Evolutionary conservation across 2,329 filamentous ascomycete species (phyloP).

Genomic region (Aspergillus tamarii): DNA sequence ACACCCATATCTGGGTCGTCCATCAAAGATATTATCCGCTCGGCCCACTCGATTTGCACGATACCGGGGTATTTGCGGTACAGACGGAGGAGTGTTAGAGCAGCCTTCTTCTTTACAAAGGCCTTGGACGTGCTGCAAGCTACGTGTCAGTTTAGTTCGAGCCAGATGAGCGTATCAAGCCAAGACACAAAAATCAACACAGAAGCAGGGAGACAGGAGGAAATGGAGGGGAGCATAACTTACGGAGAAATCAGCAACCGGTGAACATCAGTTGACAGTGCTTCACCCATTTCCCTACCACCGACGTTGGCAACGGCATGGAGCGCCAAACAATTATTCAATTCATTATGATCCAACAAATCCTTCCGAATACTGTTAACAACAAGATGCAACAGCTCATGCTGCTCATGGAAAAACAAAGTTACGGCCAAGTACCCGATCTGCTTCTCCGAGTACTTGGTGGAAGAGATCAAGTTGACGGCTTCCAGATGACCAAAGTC

Average conservation of each 20-base stretch:
- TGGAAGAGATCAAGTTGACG: conserved; percentile 94
- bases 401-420: conserved; percentile 93
- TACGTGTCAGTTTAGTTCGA: conserved; percentile 40
- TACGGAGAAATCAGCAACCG: conserved; percentile 92
- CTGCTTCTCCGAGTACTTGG: conserved; percentile 98
- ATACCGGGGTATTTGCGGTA: conserved; percentile 95
- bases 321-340: conserved; percentile 94
- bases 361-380: conserved; percentile 99
- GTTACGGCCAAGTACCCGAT: conserved; percentile 98
- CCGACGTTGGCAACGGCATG: conserved; percentile 99
- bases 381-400: conserved; percentile 92
- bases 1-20: conserved; percentile 94
- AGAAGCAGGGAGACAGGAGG: neutral
- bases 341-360: conserved; percentile 88
- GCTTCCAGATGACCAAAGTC: conserved; percentile 98
- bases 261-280: conserved; percentile 88
- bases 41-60: conserved; percentile 94
- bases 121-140: conserved; percentile 76
- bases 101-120: conserved; percentile 99
- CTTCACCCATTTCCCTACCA: conserved; percentile 95
- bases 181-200: neutral
- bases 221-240: conserved; percentile 39
- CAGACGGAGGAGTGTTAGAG: conserved; percentile 84
- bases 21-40: conserved; percentile 98
- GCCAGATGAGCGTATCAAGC: neutral